Percentiles rank a stretch among this genome's conserved stretches.
Evolutionary conservation across 163 green algal genomes (phyloP).

Genomic region (Chloromonas sp.): DNA sequence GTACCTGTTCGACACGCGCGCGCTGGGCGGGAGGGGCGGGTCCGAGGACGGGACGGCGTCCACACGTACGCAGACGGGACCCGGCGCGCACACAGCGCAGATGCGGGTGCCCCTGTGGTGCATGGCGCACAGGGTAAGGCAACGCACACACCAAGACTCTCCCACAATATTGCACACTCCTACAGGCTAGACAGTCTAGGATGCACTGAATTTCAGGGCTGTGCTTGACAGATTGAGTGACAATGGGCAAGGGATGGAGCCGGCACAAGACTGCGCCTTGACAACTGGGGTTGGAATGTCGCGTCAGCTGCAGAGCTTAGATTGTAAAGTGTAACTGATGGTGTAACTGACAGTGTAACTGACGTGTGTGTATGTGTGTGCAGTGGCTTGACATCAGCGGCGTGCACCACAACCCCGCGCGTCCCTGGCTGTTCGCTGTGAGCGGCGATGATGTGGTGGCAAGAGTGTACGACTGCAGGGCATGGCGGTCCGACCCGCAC

Average conservation of each 20-base stretch:
- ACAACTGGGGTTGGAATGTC: neutral
- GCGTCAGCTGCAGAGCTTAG: neutral
- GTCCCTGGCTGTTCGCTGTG: constrained; percentile 36
- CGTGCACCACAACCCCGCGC: constrained; percentile 34
- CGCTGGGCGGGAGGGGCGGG: too few relatives aligned
- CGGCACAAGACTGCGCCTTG: too few relatives aligned
- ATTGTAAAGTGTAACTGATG: neutral
- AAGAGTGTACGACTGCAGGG: constrained; percentile 32
- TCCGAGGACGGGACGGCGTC: neutral
- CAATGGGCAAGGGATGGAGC: too few relatives aligned
- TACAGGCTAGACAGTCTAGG: too few relatives aligned
- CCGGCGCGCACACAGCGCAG: neutral
- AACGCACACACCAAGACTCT: too few relatives aligned
- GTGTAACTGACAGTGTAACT: neutral
- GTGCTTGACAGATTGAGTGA: too few relatives aligned
- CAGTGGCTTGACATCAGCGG: constrained; percentile 28
- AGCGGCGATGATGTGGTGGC: constrained; percentile 32
- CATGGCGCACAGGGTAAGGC: neutral
- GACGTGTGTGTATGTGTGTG: neutral
- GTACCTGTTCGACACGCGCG: constrained; percentile 23
- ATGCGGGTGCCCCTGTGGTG: neutral
- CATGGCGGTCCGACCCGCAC: neutral
- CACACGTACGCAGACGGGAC: neutral
- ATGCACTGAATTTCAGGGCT: too few relatives aligned
- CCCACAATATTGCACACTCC: too few relatives aligned